phyloP scores from a whole-genome alignment of 2,329 filamentous ascomycete species.

The Ceratocystis huliohia region DNA sequence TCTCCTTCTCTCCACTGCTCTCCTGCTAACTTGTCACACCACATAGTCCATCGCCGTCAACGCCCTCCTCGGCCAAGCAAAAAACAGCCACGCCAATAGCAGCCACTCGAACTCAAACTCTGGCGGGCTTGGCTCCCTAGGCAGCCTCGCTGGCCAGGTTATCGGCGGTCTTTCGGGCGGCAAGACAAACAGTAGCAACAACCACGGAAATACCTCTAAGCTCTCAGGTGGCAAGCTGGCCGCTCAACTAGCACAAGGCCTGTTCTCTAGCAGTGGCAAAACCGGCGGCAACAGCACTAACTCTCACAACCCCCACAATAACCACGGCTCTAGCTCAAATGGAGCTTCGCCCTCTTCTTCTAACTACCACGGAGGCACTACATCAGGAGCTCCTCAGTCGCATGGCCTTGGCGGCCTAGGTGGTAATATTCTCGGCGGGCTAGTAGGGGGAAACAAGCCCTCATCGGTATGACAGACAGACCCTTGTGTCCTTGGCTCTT shows the following conservation, averaged over 20 bases:
- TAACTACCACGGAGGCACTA: slow-evolving; percentile 39
- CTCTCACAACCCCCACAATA: slow-evolving; percentile 5
- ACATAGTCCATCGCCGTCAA: slow-evolving; percentile 48
- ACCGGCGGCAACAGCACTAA: slow-evolving; percentile 26
- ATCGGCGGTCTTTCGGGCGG: slow-evolving; percentile 30
- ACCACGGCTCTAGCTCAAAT: slow-evolving; percentile 25
- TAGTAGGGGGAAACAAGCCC: slow-evolving; percentile 40
- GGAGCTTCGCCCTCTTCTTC: neutral
- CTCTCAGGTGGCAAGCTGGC: slow-evolving; percentile 39
- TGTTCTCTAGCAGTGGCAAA: slow-evolving; percentile 35
- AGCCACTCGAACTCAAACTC: slow-evolving; percentile 29
- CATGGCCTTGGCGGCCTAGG: slow-evolving; percentile 36
- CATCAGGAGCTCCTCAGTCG: slow-evolving; percentile 29
- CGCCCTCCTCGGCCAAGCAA: slow-evolving; percentile 39
- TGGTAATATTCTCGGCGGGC: slow-evolving; percentile 42
- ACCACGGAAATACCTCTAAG: slow-evolving; percentile 28
- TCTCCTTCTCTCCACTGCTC: slow-evolving; percentile 24
- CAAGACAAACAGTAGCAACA: slow-evolving; percentile 24
- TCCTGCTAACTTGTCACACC: neutral
- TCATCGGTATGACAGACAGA: slow-evolving; percentile 17
- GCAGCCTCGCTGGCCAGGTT: slow-evolving; percentile 37
- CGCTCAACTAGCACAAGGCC: slow-evolving; percentile 42
- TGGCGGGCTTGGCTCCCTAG: slow-evolving; percentile 35
- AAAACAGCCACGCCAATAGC: slow-evolving; percentile 31
- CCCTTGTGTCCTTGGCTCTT: neutral